Base-by-base conservation (phyloP, 2,329 filamentous ascomycete species). In the Lasiodiplodia sp. region DNA sequence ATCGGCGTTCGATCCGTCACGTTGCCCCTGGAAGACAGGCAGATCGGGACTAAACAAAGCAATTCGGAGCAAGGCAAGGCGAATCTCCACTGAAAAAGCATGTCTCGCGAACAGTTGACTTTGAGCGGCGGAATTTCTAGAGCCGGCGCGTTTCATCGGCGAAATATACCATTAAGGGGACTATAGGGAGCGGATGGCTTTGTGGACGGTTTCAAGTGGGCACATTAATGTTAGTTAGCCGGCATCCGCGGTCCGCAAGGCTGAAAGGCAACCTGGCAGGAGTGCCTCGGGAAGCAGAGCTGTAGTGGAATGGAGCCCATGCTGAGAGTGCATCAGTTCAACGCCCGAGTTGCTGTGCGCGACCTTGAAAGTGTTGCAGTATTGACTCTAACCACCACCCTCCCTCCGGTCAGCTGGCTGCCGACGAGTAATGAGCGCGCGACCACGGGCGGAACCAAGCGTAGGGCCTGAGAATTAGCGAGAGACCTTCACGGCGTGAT, bases 161-260 rank as follows among this genome's bases (percentile, higher is more conserved):
- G 58, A 63, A 63, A 63, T 63, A 63, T 63, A 51, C 58, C 58
- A 37, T 51, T 51, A 51, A 63, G 58, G 58, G 58, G 58, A 37
- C 3, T 34, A 31, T 51, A 63, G 58, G 58, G 58, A 51, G 44
- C 40, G 25, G 44, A 51, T 28, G 58, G 40, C 44, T 63, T 51
- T 23, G 44, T 21, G 21, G 44, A 37, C 37, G 58, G 58, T 63
- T 63, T 63, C 58, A 63, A 51, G 40, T 51, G 57, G 44, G 58
- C 58, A 44, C 44, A 63, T 63, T 51, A 63, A 47, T 18, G 38
- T 62, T 47, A 62, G 58, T 23, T 18, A 44, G 37, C 58, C 31
- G 31, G 58, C 58, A 44, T 51, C 38, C 28, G 38, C 55, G 16
- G 55, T 21, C 21, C 38, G 37, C 57, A 60, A 40, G 57, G 57